A percentile compares a stretch with the other conserved stretches of the same genome.
Conservation (phyloP, 2,329 filamentous ascomycete genomes). For the Fusarium protoensiforme region DNA sequence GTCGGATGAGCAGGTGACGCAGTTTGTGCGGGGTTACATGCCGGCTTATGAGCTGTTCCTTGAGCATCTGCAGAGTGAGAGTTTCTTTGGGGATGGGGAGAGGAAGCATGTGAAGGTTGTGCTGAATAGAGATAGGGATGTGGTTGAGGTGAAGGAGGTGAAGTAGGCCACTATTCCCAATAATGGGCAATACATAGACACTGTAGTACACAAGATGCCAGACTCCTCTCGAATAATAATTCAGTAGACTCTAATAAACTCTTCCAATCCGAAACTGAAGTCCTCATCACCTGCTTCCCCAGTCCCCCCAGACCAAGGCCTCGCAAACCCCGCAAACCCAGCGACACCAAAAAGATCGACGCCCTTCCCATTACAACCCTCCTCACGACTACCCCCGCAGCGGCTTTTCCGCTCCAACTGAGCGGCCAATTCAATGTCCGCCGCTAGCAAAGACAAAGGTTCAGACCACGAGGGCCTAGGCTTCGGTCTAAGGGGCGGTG, state of each 20-base stretch:
- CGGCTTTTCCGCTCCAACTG: background rate
- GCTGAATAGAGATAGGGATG: conserved; percentile 13
- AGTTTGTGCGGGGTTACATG: conserved; percentile 42
- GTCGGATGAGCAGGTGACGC: conserved; percentile 37
- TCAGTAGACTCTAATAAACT: background rate
- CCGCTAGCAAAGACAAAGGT: conserved; percentile 5
- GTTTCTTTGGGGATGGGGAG: conserved; percentile 14
- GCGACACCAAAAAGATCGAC: background rate
- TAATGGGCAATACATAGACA: background rate
- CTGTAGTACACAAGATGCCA: background rate
- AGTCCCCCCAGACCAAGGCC: background rate
- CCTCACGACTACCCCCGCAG: background rate
- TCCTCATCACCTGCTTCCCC: background rate
- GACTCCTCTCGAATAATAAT: background rate
- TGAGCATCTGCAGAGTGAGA: conserved; percentile 27
- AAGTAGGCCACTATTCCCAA: background rate
- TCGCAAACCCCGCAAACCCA: background rate
- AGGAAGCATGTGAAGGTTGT: conserved; percentile 30
- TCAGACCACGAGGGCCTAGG: background rate
- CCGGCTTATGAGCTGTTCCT: conserved; percentile 40
- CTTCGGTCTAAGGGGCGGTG: background rate
- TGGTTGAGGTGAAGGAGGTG: conserved; percentile 23
- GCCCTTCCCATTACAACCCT: background rate
- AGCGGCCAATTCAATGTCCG: conserved; percentile 26
- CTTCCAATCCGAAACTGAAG: background rate